Evolutionary conservation across 768 basidiomycete genomes (phyloP).

Genomic region (Lyophyllum decastes): DNA sequence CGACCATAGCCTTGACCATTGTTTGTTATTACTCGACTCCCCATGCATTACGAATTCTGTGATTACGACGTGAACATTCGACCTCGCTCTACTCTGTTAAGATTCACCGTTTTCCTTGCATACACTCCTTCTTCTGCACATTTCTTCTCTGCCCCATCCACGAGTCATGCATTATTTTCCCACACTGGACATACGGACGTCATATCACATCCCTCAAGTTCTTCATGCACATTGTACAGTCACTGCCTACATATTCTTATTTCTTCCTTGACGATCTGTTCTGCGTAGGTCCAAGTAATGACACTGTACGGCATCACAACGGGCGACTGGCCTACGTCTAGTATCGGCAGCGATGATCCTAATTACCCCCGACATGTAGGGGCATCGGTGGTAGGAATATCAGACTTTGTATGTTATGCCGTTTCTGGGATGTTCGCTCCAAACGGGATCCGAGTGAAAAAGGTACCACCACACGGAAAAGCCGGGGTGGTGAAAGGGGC

Average conservation of each 20-base stretch:
- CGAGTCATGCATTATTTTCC: neutral
- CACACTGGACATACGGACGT: neutral
- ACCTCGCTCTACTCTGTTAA: neutral
- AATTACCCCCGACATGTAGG: too few species aligned
- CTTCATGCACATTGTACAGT: neutral
- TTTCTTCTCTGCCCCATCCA: neutral
- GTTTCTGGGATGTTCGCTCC: too few species aligned
- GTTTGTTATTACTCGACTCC: constrained; percentile 43
- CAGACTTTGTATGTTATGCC: too few species aligned
- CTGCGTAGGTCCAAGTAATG: too few species aligned
- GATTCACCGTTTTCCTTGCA: neutral
- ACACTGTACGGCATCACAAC: too few species aligned
- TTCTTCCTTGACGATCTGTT: too few species aligned
- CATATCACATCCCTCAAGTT: neutral
- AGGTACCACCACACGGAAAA: too few species aligned
- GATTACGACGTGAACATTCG: neutral
- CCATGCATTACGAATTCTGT: constrained; percentile 34
- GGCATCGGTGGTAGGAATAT: too few species aligned
- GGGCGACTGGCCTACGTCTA: too few species aligned
- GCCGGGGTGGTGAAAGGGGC: too few species aligned
- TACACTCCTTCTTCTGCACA: neutral
- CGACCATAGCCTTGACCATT: constrained; percentile 37
- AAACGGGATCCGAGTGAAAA: too few species aligned
- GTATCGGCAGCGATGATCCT: too few species aligned
- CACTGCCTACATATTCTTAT: neutral